Evolutionary conservation across 345 rosid genomes (phyloP).

Genomic region (Heritiera fomes): DNA sequence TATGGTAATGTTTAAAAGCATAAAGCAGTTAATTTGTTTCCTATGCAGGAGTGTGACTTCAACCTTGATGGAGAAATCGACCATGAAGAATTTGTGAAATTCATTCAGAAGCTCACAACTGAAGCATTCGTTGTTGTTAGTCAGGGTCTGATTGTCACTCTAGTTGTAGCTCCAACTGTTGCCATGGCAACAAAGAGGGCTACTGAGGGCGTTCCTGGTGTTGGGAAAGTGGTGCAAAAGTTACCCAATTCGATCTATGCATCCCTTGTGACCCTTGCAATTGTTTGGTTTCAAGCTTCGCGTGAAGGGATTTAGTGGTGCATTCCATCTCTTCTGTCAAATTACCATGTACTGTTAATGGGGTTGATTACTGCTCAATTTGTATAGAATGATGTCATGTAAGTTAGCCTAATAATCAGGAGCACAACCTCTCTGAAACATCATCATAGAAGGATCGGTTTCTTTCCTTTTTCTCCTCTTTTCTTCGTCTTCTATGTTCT

Average conservation of each 20-base stretch:
- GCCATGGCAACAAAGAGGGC: slow-evolving; percentile 84
- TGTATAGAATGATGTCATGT: background rate
- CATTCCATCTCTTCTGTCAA: background rate
- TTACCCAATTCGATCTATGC: slow-evolving; percentile 79
- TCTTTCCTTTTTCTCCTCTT: no score
- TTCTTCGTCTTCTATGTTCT: background rate
- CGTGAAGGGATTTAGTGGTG: slow-evolving; percentile 27
- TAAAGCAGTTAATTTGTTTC: background rate
- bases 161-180: slow-evolving; percentile 87
- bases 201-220: slow-evolving; percentile 84
- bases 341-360: background rate
- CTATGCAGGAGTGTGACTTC: slow-evolving; percentile 60
- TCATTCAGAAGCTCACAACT: slow-evolving; percentile 54
- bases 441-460: background rate
- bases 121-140: slow-evolving; percentile 69
- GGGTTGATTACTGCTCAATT: background rate
- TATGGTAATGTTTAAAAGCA: background rate
- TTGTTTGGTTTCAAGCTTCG: slow-evolving; percentile 58
- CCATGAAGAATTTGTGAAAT: slow-evolving; percentile 75
- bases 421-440: background rate
- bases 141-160: slow-evolving; percentile 72
- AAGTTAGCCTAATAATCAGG: slow-evolving; percentile 22
- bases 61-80: slow-evolving; percentile 78
- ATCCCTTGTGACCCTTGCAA: slow-evolving; percentile 77
- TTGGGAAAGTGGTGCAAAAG: slow-evolving; percentile 82